A percentile compares a stretch with the other conserved stretches of the same genome.
Evolutionary conservation across 2,329 filamentous ascomycete genomes (phyloP).

Genomic region (Arthrobotrys megalospora): DNA sequence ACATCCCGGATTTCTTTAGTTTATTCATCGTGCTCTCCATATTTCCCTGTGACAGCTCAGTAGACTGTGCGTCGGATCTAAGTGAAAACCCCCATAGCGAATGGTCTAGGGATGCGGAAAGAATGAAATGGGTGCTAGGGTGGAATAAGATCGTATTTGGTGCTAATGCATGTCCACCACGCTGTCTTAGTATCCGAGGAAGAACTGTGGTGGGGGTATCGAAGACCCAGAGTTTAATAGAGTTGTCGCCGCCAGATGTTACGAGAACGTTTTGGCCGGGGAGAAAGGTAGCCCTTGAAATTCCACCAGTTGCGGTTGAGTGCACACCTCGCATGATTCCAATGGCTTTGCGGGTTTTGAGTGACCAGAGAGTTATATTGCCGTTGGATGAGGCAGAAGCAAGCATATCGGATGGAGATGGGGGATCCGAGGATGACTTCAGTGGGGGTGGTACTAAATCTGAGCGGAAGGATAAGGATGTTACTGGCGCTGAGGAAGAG

Average conservation of each 20-base stretch:
- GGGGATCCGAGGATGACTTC: constrained; percentile 52
- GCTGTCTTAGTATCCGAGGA: constrained; percentile 85
- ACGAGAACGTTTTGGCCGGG: constrained; percentile 89
- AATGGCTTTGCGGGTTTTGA: constrained; percentile 88
- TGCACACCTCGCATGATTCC: constrained; percentile 91
- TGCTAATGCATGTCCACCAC: constrained; percentile 89
- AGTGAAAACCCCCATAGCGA: constrained; percentile 98
- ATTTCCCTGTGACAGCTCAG: constrained; percentile 88
- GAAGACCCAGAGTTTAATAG: constrained; percentile 78
- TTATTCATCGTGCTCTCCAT: constrained; percentile 73
- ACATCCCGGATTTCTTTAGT: constrained; percentile 82
- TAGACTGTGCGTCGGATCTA: constrained; percentile 91
- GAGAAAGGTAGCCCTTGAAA: constrained; percentile 91
- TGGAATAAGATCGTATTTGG: constrained; percentile 87
- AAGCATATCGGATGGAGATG: constrained; percentile 75
- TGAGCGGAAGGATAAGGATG: constrained; percentile 88
- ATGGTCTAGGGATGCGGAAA: constrained; percentile 89
- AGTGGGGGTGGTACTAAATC: constrained; percentile 70
- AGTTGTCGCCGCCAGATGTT: constrained; percentile 92
- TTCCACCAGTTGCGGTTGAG: constrained; percentile 82
- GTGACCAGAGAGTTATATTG: constrained; percentile 95
- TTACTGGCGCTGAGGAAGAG: constrained; percentile 72
- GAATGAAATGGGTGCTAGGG: constrained; percentile 77
- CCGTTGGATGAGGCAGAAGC: constrained; percentile 84
- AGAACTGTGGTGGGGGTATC: constrained; percentile 89